phyloP scores from a whole-genome alignment of 129 eudicot genomes.

The Mikania micrantha region DNA sequence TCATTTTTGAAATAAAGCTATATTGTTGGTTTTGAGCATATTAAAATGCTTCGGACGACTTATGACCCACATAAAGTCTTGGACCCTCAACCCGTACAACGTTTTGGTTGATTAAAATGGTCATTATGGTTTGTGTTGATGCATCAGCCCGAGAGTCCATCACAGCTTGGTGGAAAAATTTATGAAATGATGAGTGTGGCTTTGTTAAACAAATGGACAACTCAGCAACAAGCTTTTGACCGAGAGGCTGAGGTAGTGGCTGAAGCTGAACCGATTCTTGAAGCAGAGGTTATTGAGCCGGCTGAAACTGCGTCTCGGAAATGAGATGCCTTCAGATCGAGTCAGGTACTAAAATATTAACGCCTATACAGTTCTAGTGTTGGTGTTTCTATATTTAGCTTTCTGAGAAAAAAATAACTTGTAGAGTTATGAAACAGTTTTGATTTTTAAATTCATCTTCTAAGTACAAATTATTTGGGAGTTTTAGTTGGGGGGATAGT shows the following conservation, averaged over 20 bases:
- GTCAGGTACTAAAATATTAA: constrained; percentile 26
- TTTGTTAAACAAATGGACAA: constrained; percentile 62
- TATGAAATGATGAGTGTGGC: constrained; percentile 95
- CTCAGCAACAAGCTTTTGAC: constrained; percentile 33
- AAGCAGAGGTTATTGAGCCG: constrained; percentile 58
- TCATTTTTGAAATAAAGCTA: background rate
- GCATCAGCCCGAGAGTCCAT: constrained; percentile 92
- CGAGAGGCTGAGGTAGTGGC: constrained; percentile 34
- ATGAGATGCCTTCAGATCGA: constrained; percentile 16
- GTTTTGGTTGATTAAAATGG: background rate
- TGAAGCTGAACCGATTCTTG: constrained; percentile 33
- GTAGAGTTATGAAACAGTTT: background rate
- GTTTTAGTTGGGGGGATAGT: too few relatives aligned
- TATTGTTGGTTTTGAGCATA: background rate
- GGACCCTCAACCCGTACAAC: background rate
- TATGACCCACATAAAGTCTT: background rate
- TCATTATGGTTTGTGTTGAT: constrained; percentile 11
- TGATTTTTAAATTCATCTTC: background rate
- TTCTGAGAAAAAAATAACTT: background rate
- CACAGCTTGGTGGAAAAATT: constrained; percentile 81
- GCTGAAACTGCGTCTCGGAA: constrained; percentile 42
- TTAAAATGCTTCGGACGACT: background rate
- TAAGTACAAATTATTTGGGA: background rate
- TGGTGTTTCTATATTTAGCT: background rate
- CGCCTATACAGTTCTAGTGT: background rate